Base-by-base conservation (phyloP, 371 early-diverging fungal species). In the Nematocida minor region DNA sequence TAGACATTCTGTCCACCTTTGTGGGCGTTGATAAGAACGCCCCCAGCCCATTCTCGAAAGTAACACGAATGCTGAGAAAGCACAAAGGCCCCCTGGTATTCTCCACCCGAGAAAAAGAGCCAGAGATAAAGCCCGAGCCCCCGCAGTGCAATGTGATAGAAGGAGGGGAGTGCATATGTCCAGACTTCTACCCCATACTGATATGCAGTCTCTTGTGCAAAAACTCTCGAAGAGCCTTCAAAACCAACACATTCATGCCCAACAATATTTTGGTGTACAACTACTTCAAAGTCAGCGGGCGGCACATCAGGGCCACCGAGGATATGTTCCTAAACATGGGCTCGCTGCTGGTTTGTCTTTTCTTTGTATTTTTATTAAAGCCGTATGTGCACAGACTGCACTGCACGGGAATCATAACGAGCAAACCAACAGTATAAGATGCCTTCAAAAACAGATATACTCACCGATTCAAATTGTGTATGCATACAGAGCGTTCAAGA, bases 381-480 rank as follows among this genome's bases (percentile, higher is more conserved):
- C 53, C 6, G 6, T 20, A 6, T 7, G 6, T 51, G 6, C 53
- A 51, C 22, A 22, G 14, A 51, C 7, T 7, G 14, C 22, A 22
- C 53, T 51, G 53, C 53, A 51, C 53, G 11, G 6, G 53, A 51
- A 51, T 51, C n/a, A n/a, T n/a, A n/a, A n/a, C n/a, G n/a, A n/a
- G n/a, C n/a, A n/a, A n/a, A n/a, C n/a, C n/a, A n/a, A n/a, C n/a
- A n/a, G n/a, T n/a, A n/a, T n/a, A n/a, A n/a, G n/a, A n/a, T n/a
- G n/a, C n/a, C n/a, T n/a, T n/a, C n/a, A n/a, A n/a, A n/a, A n/a
- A n/a, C n/a, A n/a, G n/a, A n/a, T n/a, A n/a, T n/a, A n/a, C n/a
- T n/a, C n/a, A n/a, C n/a, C n/a, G n/a, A n/a, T n/a, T n/a, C n/a
- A n/a, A n/a, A n/a, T n/a, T n/a, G n/a, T n/a, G n/a, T n/a, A n/a